These are phyloP conservation scores for Wickerhamomyces alni DNA, from an alignment of 805 yeast species.

Conservation along the genomic window DNA sequence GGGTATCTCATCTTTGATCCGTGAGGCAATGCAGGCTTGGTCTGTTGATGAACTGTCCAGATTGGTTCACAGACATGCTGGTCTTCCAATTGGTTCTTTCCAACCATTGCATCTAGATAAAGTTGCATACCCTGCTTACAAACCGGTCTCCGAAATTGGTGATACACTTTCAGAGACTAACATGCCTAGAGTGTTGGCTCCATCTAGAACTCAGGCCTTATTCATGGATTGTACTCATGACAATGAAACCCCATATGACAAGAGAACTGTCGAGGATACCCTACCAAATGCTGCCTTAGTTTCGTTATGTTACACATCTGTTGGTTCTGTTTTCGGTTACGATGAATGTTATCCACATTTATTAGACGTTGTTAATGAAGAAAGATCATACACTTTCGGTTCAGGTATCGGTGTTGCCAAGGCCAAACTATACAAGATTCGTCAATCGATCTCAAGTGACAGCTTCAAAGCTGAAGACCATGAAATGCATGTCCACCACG, in stretches of 20 bases:
- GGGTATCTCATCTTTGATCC: slow-evolving; percentile 80
- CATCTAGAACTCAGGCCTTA: slow-evolving; percentile 84
- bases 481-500: slow-evolving; percentile 93
- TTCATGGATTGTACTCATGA: slow-evolving; percentile 99
- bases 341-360: slow-evolving; percentile 87
- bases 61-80: slow-evolving; percentile 87
- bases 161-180: slow-evolving; percentile 52
- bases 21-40: slow-evolving; percentile 98
- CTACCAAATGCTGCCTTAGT: slow-evolving; percentile 93
- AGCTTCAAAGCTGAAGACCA: slow-evolving; percentile 46
- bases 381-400: slow-evolving; percentile 48
- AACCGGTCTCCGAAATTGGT: slow-evolving; percentile 15
- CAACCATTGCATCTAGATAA: slow-evolving; percentile 74
- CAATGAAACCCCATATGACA: slow-evolving; percentile 83
- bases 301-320: slow-evolving; percentile 86
- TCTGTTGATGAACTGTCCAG: slow-evolving; percentile 80
- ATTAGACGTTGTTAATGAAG: slow-evolving; percentile 75
- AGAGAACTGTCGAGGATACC: slow-evolving; percentile 90
- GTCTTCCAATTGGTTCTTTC: slow-evolving; percentile 90
- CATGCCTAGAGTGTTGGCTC: slow-evolving; percentile 58
- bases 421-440: slow-evolving; percentile 46
- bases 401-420: slow-evolving; percentile 78
- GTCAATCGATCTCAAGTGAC: slow-evolving; percentile 50
- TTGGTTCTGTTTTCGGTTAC: slow-evolving; percentile 90
- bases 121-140: slow-evolving; percentile 56